Conservation (phyloP, 768 basidiomycete genomes). For the Fibroporia radiculosa region DNA sequence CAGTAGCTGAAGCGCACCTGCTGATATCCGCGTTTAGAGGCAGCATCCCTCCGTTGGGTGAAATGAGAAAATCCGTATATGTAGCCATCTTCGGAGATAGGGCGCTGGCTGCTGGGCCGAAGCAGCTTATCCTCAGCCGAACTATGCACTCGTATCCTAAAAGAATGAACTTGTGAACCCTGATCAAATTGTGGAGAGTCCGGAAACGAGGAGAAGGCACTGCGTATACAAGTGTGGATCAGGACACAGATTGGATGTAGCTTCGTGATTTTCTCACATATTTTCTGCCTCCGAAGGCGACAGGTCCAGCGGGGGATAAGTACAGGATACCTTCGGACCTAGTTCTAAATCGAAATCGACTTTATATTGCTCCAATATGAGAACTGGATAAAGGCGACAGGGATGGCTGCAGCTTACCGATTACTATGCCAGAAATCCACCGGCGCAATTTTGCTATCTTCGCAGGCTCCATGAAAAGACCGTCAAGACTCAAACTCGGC, state of each 20-base stretch:
- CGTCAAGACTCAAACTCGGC: slow-evolving; percentile 22
- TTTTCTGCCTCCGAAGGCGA: slow-evolving; percentile 69
- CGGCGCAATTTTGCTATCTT: slow-evolving; percentile 43
- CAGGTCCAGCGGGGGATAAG: slow-evolving; percentile 62
- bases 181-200: slow-evolving; percentile 83
- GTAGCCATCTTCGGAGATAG: slow-evolving; percentile 49
- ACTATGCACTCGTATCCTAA: slow-evolving; percentile 58
- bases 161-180: slow-evolving; percentile 78
- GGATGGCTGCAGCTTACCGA: slow-evolving; percentile 36
- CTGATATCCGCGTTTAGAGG: slow-evolving; percentile 70
- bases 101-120: slow-evolving; percentile 24
- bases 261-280: slow-evolving; percentile 39
- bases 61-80: slow-evolving; percentile 77
- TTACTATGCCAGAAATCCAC: slow-evolving; percentile 62
- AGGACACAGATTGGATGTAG: slow-evolving; percentile 3
- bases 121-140: slow-evolving; percentile 13
- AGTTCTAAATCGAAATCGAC: slow-evolving; percentile 87
- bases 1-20: slow-evolving; percentile 38
- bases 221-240: slow-evolving; percentile 19
- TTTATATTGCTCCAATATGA: slow-evolving; percentile 21
- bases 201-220: slow-evolving; percentile 89
- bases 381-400: neutral
- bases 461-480: slow-evolving; percentile 40
- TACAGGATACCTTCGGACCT: slow-evolving; percentile 68
- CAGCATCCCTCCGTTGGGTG: slow-evolving; percentile 55